phyloP scores from a whole-genome alignment of 208 protist species.

The Paratrypanosoma confusum region DNA sequence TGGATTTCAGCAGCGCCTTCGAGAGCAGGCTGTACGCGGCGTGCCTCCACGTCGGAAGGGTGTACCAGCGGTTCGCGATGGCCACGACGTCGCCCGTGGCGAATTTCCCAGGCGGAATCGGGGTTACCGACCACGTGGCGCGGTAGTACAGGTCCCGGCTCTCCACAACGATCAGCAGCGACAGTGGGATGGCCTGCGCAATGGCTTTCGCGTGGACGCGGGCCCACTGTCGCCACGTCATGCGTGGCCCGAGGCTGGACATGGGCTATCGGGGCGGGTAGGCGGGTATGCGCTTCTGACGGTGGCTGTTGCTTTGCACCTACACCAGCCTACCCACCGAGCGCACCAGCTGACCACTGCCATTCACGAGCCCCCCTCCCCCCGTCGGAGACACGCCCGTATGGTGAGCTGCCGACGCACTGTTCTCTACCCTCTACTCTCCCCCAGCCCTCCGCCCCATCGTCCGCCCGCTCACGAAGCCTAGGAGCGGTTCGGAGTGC shows the following conservation, averaged over 20 bases:
- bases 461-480: too few relatives aligned
- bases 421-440: too few relatives aligned
- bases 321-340: too few relatives aligned
- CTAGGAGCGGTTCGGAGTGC: too few relatives aligned
- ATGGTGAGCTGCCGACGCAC: too few relatives aligned
- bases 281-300: too few relatives aligned
- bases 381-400: too few relatives aligned
- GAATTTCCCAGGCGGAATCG: slow-evolving; percentile 33
- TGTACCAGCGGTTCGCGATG: slow-evolving; percentile 85
- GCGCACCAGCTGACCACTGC: too few relatives aligned
- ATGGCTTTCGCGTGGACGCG: slow-evolving; percentile 65
- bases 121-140: slow-evolving; percentile 53
- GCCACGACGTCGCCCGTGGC: slow-evolving; percentile 68
- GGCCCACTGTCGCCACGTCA: slow-evolving; percentile 50
- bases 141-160: slow-evolving; percentile 75
- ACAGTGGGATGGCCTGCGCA: slow-evolving; percentile 54
- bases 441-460: too few relatives aligned
- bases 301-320: too few relatives aligned
- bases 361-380: too few relatives aligned
- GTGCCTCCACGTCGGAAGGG: slow-evolving; percentile 64
- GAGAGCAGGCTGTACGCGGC: slow-evolving; percentile 58
- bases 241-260: slow-evolving; percentile 29
- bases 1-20: slow-evolving; percentile 76
- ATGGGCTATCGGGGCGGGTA: too few relatives aligned
- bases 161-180: slow-evolving; percentile 71